These are phyloP conservation scores for Botrytis fabae DNA, from an alignment of 2,329 filamentous ascomycete species.

Conservation along the genomic window DNA sequence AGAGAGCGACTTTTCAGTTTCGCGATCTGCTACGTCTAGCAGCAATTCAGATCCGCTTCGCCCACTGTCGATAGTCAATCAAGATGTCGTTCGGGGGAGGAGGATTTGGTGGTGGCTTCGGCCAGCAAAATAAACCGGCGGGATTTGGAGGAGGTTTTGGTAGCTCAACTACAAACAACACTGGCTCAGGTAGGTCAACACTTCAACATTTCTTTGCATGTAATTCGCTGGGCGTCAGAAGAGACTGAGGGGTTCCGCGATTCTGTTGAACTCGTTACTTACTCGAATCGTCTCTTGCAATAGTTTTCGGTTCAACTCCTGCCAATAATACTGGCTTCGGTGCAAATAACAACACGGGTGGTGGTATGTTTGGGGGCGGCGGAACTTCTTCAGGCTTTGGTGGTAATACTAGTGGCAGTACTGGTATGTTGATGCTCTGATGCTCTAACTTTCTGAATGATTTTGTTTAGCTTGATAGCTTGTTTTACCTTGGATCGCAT, in stretches of 20 bases:
- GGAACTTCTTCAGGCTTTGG: constrained; percentile 41
- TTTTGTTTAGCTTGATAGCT: constrained; percentile 30
- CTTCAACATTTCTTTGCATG: constrained; percentile 24
- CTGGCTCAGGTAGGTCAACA: constrained; percentile 42
- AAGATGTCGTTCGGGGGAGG: constrained; percentile 45
- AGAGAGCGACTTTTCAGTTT: constrained; percentile 24
- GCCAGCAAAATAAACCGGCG: constrained; percentile 54
- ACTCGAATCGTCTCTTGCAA: constrained; percentile 38
- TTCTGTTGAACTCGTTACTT: constrained; percentile 39
- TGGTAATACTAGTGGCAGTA: constrained; percentile 38
- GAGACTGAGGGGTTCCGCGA: background rate
- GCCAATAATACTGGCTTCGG: constrained; percentile 45
- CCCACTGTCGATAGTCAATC: constrained; percentile 25
- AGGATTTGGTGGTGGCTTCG: constrained; percentile 52
- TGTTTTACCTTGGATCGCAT: constrained; percentile 20
- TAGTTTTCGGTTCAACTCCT: constrained; percentile 46
- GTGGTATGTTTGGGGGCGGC: constrained; percentile 42
- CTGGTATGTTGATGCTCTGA: constrained; percentile 42
- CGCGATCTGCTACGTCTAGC: constrained; percentile 22
- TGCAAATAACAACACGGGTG: constrained; percentile 41
- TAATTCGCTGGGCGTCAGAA: background rate
- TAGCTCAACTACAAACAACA: constrained; percentile 31
- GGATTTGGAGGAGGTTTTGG: constrained; percentile 61
- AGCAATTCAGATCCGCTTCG: constrained; percentile 16
- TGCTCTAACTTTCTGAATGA: constrained; percentile 31